These are phyloP conservation scores for Elaeagnus macrophylla DNA, from an alignment of 306 rosid genomes.

Conservation along the genomic window DNA sequence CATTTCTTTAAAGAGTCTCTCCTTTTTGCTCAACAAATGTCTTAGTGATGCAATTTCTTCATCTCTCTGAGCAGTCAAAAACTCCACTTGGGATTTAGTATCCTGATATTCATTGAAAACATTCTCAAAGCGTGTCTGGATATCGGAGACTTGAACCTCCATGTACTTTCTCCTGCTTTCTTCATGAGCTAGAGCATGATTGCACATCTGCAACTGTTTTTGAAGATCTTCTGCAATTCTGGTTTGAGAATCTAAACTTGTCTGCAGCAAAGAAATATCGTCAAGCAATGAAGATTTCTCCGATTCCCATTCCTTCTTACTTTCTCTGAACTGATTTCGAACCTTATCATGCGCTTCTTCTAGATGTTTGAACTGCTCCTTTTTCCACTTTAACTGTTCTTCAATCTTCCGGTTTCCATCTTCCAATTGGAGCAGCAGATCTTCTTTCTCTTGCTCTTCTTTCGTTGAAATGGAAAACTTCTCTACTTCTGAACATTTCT, in stretches of 20 bases:
- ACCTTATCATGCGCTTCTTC: conserved; percentile 61
- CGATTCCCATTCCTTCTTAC: conserved; percentile 54
- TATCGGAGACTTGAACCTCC: conserved; percentile 56
- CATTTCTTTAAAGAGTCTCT: conserved; percentile 44
- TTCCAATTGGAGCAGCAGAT: conserved; percentile 30
- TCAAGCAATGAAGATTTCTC: conserved; percentile 53
- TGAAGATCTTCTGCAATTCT: conserved; percentile 49
- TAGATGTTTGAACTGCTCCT: conserved; percentile 64
- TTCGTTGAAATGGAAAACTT: conserved; percentile 27
- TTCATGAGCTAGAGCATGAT: conserved; percentile 64
- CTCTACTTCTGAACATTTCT: conserved; percentile 35
- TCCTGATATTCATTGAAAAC: conserved; percentile 31
- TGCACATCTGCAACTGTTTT: conserved; percentile 37
- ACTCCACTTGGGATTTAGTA: conserved; percentile 32
- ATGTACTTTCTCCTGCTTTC: conserved; percentile 58
- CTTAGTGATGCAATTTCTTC: conserved; percentile 53
- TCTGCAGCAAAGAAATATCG: conserved; percentile 51
- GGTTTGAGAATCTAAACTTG: conserved; percentile 51
- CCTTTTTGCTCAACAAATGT: conserved; percentile 45
- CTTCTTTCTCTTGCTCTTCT: conserved; percentile 46
- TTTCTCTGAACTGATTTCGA: conserved; percentile 31
- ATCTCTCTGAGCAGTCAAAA: conserved; percentile 39
- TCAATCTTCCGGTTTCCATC: conserved; percentile 43
- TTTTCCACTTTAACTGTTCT: conserved; percentile 80
- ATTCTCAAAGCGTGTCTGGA: conserved; percentile 27